Evolutionary conservation across 73 alveolate species (phyloP), one percentile per base, ranked within the genome.

Genomic region (Paramecium bursaria): DNA sequence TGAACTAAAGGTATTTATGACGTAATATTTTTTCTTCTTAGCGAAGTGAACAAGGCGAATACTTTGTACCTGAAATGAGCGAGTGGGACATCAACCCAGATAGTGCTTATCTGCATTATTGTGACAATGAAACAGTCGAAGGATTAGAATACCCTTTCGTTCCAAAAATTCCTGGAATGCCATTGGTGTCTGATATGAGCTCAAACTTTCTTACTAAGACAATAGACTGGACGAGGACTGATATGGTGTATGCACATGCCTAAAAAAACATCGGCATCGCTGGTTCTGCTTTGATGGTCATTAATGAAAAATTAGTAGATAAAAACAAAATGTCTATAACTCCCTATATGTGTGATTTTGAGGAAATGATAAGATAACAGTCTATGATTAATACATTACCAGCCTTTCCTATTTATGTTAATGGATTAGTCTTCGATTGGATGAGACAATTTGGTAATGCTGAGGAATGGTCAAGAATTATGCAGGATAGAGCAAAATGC

Each of bases 41-140:
- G 80, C 17, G 17, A 33, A 44, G 39, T 61, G 23, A 85, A 49
- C 42, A 76, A 55, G 73, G 87, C 19, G 82, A 85, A 75, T 31
- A 57, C 87, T 61, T 15, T 33, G 75, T 85, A 25, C 91, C 91
- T 9, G 90, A 85, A 30, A 55, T 87, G 25, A 23, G 82, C 7
- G 52, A 73, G 10, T 91, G 96, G 96, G 54, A 75, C 54, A 74
- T 91, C 22, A 87, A 74, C 74, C 39, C 57, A 42, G 90, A 90
- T 23, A 87, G 88, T 4, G 91, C 94, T 9, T 92, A 87, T 87
- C 75, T 92, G 89, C 94, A 90, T 51, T 92, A 86, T 51, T 90
- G 95, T 52, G 92, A 77, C 85, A 91, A 92, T 74, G 97, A 92
- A 61, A 90, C 97, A 14, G 88, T 87, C 47, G 90, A 92, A 47